A percentile compares a stretch with the other conserved stretches of the same genome.
Evolutionary conservation across 2,329 filamentous ascomycete genomes (phyloP).

Genomic region (Bipolaris bicolor): DNA sequence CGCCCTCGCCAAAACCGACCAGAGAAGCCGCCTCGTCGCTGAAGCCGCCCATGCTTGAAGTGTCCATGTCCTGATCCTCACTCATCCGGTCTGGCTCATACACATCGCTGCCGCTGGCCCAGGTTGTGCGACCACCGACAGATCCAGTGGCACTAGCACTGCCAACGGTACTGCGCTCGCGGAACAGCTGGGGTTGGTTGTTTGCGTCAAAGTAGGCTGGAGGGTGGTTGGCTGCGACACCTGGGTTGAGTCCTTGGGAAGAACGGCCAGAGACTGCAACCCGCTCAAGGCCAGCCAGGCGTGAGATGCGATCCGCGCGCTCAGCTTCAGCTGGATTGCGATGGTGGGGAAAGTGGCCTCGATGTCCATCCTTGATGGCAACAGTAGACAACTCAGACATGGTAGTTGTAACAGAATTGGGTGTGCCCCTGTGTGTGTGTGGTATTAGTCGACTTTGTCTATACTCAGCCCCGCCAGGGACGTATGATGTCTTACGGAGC

Average conservation of each 20-base stretch:
- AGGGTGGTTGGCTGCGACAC: constrained; percentile 47
- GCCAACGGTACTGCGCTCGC: constrained; percentile 86
- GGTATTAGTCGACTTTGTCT: constrained; percentile 23
- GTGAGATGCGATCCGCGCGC: constrained; percentile 92
- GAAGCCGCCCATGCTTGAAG: constrained; percentile 74
- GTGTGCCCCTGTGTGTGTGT: constrained; percentile 71
- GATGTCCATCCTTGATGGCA: constrained; percentile 95
- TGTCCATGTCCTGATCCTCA: constrained; percentile 66
- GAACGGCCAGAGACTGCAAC: constrained; percentile 75
- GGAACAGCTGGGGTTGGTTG: constrained; percentile 67
- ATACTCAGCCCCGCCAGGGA: constrained; percentile 13
- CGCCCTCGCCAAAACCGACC: constrained; percentile 92
- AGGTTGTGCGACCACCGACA: constrained; percentile 70
- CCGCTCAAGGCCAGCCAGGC: constrained; percentile 87
- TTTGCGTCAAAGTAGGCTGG: constrained; percentile 80
- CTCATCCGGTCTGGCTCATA: constrained; percentile 72
- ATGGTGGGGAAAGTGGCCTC: constrained; percentile 73
- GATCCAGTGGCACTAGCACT: constrained; percentile 87
- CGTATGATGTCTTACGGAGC: constrained; percentile 70
- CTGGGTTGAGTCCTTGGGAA: constrained; percentile 54
- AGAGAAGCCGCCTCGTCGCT: constrained; percentile 85
- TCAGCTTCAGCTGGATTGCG: constrained; percentile 82
- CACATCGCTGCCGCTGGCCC: constrained; percentile 69
- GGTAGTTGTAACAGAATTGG: constrained; percentile 89
- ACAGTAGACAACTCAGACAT: constrained; percentile 91